These are phyloP conservation scores for Sporothrix variecibatus DNA, from an alignment of 2,329 filamentous ascomycete species.

Conservation along the genomic window DNA sequence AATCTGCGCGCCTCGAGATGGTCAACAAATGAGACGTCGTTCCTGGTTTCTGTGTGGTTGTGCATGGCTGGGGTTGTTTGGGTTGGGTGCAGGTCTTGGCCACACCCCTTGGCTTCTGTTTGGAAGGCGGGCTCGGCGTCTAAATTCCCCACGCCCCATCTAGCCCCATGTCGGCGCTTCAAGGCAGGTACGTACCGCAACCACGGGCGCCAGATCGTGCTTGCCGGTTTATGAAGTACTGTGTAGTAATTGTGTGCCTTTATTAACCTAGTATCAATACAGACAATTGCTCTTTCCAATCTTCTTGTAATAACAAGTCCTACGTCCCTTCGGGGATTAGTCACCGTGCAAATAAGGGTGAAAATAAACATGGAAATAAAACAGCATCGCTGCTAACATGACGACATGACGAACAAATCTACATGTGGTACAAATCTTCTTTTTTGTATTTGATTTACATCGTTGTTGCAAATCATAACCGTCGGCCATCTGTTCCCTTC, in stretches of 20 bases:
- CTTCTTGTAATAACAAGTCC: background rate
- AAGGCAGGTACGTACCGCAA: slow-evolving; percentile 2
- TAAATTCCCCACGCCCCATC: slow-evolving; percentile 1
- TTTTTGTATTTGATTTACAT: background rate
- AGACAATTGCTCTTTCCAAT: background rate
- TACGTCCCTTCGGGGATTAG: background rate
- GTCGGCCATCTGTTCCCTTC: background rate
- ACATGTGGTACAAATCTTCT: background rate
- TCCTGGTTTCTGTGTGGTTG: background rate
- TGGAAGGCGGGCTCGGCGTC: background rate
- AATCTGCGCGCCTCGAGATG: slow-evolving; percentile 1
- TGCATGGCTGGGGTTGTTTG: background rate
- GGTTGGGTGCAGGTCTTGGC: background rate
- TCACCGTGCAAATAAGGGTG: background rate
- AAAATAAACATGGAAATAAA: background rate
- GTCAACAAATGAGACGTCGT: slow-evolving; percentile 10
- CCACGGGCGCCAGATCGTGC: background rate
- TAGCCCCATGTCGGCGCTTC: slow-evolving; percentile 5
- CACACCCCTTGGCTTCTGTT: background rate
- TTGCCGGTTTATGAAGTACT: too few species aligned
- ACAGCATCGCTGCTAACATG: background rate
- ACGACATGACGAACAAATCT: background rate
- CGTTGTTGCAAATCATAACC: background rate
- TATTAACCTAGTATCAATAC: too few species aligned
- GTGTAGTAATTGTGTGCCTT: background rate